Base-by-base conservation (phyloP, 495 filamentous ascomycete species). In the Chaetomium tenue region DNA sequence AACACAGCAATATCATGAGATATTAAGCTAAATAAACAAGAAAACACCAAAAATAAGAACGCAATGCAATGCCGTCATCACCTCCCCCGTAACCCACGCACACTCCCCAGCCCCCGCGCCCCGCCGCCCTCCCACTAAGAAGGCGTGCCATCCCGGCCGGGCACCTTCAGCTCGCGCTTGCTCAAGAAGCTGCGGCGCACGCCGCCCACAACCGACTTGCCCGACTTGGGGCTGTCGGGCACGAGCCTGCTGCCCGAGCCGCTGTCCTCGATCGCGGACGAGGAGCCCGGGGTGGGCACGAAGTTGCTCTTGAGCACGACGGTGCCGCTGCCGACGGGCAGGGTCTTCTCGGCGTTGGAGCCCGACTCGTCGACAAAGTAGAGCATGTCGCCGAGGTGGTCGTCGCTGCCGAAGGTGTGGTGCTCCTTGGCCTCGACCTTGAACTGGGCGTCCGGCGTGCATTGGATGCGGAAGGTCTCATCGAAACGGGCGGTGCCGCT, bases 291-390 rank as follows among this genome's bases (percentile, higher is more conserved):
- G 33, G 5, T 37, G 48, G 71, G 56, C 55, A 42, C 66, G 63
- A 92, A 95, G 63, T 79, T 83, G 58, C 86, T 91, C 73, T 83
- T 87, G 56, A 95, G 75, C 1, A 82, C 78, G 18, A 94, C 87
- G 2, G 73, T 82, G 12, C 91, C 90, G 23, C 74, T 78, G 15
- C 92, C 92, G 58, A 89, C 85, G 20, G 74, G 78, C 37, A 98
- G 77, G 16, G 81, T 69, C 81, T 93, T 96, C 67, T 96, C 91
- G 46, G 84, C 81, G 22, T 87, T 87, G 2, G 80, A 77, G 18
- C 87, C 87, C 61, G 88, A 87, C 70, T 98, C 93, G 61, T 90
- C 90, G 16, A 98, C 87, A 71, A 95, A 93, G 80, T 96, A 96
- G n/a, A 88, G 66, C 0, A 81, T 83, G 68, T 98, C 92, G 50